phyloP scores from a whole-genome alignment of 176 grass and related monocot genomes.

The Chrysopogon serrulatus region DNA sequence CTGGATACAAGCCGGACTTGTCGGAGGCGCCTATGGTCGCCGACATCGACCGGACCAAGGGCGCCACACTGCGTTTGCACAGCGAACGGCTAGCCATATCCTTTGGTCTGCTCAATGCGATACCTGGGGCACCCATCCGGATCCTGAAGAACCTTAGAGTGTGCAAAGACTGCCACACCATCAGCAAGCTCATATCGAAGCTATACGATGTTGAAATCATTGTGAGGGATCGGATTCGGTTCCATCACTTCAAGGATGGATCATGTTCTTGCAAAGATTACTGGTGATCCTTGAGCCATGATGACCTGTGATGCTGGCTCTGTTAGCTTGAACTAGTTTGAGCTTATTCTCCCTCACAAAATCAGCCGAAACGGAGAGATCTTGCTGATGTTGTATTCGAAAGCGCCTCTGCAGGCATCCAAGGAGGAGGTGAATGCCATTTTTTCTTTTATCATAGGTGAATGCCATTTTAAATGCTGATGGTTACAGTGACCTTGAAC shows the following conservation, averaged over 20 bases:
- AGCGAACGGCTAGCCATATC: conserved; percentile 82
- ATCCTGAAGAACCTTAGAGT: conserved; percentile 91
- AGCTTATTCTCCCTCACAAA: too few relatives aligned
- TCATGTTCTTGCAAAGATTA: conserved; percentile 85
- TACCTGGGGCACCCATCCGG: conserved; percentile 48
- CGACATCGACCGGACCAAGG: conserved; percentile 30
- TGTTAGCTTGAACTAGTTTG: too few relatives aligned
- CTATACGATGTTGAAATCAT: conserved; percentile 72
- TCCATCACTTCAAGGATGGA: conserved; percentile 86
- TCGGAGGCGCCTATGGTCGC: conserved; percentile 60
- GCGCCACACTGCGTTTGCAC: conserved; percentile 53
- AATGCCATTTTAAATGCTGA: background rate
- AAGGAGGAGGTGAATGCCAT: background rate
- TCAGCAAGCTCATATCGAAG: conserved; percentile 69
- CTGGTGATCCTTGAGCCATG: conserved; percentile 51
- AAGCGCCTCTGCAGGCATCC: background rate
- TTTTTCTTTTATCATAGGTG: too few relatives aligned
- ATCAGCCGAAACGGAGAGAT: too few relatives aligned
- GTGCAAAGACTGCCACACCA: conserved; percentile 81
- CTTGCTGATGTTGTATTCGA: background rate
- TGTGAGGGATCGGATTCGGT: conserved; percentile 77
- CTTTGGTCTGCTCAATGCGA: conserved; percentile 53
- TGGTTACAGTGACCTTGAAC: background rate
- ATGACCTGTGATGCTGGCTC: background rate
- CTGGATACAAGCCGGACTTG: conserved; percentile 68